phyloP scores from a whole-genome alignment of 2,329 filamentous ascomycete species.

The Penicillium paneum region DNA sequence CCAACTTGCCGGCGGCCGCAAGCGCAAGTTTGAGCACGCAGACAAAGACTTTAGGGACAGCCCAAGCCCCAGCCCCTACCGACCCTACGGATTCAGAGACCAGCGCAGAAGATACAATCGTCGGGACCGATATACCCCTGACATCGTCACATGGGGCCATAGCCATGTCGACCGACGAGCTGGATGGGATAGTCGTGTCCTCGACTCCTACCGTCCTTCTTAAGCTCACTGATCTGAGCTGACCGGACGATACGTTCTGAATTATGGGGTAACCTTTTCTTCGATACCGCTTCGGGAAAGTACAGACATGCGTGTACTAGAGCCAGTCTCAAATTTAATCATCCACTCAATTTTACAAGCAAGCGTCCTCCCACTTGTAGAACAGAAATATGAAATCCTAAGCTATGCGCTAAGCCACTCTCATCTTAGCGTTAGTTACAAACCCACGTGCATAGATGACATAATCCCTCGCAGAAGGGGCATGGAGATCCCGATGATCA shows the following conservation, averaged over 20 bases:
- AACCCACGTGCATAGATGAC: slow-evolving; percentile 2
- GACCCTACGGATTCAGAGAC: background rate
- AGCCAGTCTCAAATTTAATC: background rate
- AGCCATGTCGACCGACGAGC: background rate
- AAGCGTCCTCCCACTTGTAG: background rate
- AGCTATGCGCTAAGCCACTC: slow-evolving; percentile 1
- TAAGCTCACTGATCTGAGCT: background rate
- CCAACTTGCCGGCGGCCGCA: slow-evolving; percentile 37
- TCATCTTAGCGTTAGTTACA: background rate
- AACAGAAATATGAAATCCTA: background rate
- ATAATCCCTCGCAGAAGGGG: background rate
- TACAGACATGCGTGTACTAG: background rate
- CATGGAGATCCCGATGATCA: background rate
- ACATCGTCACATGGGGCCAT: background rate
- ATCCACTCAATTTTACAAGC: background rate
- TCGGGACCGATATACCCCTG: slow-evolving; percentile 3
- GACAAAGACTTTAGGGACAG: slow-evolving; percentile 2
- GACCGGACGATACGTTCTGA: background rate
- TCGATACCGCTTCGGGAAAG: background rate
- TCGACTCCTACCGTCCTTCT: slow-evolving; percentile 29
- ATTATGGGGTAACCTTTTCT: background rate
- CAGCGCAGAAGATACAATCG: background rate
- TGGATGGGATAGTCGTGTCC: slow-evolving; percentile 4
- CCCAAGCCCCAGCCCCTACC: background rate
- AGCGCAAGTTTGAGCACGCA: slow-evolving; percentile 36